Evolutionary conservation across 2,329 filamentous ascomycete genomes (phyloP).

Genomic region (Ambrosiella cleistominuta): DNA sequence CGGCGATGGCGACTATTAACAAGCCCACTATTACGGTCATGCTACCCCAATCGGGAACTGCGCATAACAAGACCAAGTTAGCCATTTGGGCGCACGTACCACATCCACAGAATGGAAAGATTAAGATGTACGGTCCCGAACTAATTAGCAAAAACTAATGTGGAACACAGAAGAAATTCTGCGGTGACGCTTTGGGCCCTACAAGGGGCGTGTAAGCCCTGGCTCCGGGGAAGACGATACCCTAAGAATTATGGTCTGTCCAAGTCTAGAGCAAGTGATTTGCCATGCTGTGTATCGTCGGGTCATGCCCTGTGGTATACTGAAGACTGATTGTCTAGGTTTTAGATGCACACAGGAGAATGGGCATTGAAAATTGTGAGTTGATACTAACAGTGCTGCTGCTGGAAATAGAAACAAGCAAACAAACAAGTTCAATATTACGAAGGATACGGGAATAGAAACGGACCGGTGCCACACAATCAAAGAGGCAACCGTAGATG

Average conservation of each 20-base stretch:
- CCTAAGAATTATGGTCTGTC: neutral
- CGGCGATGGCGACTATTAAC: too few species aligned
- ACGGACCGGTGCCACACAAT: neutral
- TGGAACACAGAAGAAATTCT: neutral
- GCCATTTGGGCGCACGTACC: neutral
- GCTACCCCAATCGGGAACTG: neutral
- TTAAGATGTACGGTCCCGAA: neutral
- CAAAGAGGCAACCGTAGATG: neutral
- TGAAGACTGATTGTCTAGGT: too few species aligned
- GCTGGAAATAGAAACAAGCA: neutral
- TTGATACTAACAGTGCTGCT: neutral
- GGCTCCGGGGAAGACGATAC: neutral
- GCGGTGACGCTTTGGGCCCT: neutral
- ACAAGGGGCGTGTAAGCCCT: neutral
- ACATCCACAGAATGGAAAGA: neutral
- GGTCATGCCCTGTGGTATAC: neutral
- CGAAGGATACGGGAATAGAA: neutral
- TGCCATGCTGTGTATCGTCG: neutral
- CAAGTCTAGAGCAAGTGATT: neutral
- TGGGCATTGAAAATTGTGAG: too few species aligned
- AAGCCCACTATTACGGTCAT: neutral
- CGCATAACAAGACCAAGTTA: neutral
- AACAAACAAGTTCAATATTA: neutral
- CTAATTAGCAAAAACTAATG: neutral
- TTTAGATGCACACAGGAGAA: too few species aligned